Evolutionary conservation across 2,329 filamentous ascomycete species (phyloP).

Genomic region (Sclerotinia minor): DNA sequence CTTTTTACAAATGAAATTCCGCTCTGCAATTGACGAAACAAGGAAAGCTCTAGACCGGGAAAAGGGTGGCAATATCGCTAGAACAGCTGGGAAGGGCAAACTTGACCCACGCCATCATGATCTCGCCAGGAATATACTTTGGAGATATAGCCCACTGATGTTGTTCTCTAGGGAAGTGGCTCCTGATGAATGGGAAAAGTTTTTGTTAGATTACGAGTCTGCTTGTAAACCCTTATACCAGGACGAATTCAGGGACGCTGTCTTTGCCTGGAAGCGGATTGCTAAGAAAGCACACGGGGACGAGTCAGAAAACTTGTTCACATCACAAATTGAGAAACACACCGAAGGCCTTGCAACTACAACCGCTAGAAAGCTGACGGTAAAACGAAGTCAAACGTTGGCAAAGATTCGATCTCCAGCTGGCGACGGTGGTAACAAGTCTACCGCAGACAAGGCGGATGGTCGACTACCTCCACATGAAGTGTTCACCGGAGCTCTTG

Average conservation of each 20-base stretch:
- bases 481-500: conserved; percentile 75
- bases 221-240: conserved; percentile 76
- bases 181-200: conserved; percentile 73
- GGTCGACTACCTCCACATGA: conserved; percentile 74
- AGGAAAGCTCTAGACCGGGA: conserved; percentile 56
- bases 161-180: conserved; percentile 88
- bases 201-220: conserved; percentile 78
- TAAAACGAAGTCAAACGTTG: conserved; percentile 88
- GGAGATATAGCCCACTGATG: conserved; percentile 85
- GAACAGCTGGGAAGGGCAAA: conserved; percentile 53
- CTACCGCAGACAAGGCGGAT: conserved; percentile 59
- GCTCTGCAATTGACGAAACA: conserved; percentile 69
- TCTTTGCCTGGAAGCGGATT: conserved; percentile 76
- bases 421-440: conserved; percentile 57
- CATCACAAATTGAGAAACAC: conserved; percentile 79
- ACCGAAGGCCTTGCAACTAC: conserved; percentile 73
- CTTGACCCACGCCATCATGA: conserved; percentile 72
- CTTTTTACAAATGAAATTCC: conserved; percentile 81
- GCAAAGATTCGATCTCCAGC: conserved; percentile 71
- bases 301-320: conserved; percentile 84
- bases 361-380: conserved; percentile 79
- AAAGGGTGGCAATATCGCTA: conserved; percentile 54
- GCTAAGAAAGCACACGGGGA: conserved; percentile 74
- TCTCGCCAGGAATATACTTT: conserved; percentile 69
- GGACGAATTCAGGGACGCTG: conserved; percentile 76